phyloP scores from a whole-genome alignment of 257 asterid genomes.

The Galeopsis tetrahit region DNA sequence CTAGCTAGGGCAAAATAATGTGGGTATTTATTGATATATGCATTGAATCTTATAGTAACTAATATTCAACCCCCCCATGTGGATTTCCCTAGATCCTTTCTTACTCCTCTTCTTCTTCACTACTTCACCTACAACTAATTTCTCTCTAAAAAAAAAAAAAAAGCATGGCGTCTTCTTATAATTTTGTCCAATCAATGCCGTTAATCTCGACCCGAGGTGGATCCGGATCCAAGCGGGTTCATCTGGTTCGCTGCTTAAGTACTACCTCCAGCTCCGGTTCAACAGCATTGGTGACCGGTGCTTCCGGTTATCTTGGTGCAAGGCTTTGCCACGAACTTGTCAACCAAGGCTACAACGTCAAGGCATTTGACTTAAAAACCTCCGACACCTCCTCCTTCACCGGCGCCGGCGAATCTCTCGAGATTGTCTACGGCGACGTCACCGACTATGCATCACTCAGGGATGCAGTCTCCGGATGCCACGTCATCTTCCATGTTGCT shows the following conservation, averaged over 20 bases:
- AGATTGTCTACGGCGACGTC: conserved; percentile 80
- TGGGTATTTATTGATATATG: too few relatives aligned
- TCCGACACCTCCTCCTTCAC: conserved; percentile 62
- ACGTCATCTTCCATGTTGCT: conserved; percentile 79
- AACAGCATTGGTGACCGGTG: conserved; percentile 71
- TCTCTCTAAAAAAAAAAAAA: too few relatives aligned
- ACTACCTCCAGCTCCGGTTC: background rate
- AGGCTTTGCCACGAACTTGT: conserved; percentile 74
- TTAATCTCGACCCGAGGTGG: too few relatives aligned
- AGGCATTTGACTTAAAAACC: conserved; percentile 80
- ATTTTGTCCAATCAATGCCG: too few relatives aligned
- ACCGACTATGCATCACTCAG: conserved; percentile 73
- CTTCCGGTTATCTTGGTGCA: conserved; percentile 90
- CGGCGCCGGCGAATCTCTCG: conserved; percentile 49
- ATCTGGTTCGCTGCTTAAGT: background rate
- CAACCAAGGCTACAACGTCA: conserved; percentile 66
- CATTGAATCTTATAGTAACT: too few relatives aligned
- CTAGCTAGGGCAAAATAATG: too few relatives aligned
- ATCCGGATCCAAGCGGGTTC: background rate
- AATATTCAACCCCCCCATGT: too few relatives aligned
- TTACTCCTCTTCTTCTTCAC: too few relatives aligned
- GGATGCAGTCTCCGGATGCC: conserved; percentile 71
- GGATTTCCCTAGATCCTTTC: too few relatives aligned
- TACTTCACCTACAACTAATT: too few relatives aligned
- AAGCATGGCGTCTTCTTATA: too few relatives aligned